A percentile compares a stretch with the other conserved stretches of the same genome.
phyloP scores from a whole-genome alignment of 495 filamentous ascomycete genomes.

The Penicillium goetzii region DNA sequence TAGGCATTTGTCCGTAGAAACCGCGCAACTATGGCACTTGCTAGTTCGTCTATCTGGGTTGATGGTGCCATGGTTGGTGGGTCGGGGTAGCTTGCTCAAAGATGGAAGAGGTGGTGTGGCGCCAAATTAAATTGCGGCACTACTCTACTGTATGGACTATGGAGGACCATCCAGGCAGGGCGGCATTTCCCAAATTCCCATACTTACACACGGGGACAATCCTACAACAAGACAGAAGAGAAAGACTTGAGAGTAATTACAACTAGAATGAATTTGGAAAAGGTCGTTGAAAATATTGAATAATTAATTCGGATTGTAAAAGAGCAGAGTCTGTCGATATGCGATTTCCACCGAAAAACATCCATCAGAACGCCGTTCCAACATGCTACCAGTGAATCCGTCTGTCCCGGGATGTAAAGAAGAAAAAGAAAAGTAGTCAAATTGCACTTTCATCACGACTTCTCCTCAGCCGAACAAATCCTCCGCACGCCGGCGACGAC shows the following conservation, averaged over 20 bases:
- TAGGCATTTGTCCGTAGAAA: constrained; percentile 65
- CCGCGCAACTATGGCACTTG: constrained; percentile 60
- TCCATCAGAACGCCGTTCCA: constrained; percentile 26
- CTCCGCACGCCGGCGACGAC: constrained; percentile 51
- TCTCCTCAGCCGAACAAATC: constrained; percentile 53
- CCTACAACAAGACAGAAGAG: neutral
- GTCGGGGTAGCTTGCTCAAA: constrained; percentile 1
- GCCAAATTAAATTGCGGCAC: neutral
- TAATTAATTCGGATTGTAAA: neutral
- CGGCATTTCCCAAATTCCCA: neutral
- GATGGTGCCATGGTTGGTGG: constrained; percentile 26
- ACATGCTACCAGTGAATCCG: constrained; percentile 23
- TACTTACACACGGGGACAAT: neutral
- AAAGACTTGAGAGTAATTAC: neutral
- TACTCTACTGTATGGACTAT: too few species aligned
- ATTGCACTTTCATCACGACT: neutral
- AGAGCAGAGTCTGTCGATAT: constrained; percentile 12
- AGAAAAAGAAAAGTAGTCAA: neutral
- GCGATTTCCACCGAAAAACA: constrained; percentile 4
- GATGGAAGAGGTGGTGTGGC: constrained; percentile 9
- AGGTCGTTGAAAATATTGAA: neutral
- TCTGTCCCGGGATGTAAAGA: constrained; percentile 13
- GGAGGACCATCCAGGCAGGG: neutral
- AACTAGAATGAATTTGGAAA: neutral
- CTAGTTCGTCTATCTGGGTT: constrained; percentile 30